phyloP scores from a whole-genome alignment of 2,329 filamentous ascomycete species.

The Colletotrichum tropicale region DNA sequence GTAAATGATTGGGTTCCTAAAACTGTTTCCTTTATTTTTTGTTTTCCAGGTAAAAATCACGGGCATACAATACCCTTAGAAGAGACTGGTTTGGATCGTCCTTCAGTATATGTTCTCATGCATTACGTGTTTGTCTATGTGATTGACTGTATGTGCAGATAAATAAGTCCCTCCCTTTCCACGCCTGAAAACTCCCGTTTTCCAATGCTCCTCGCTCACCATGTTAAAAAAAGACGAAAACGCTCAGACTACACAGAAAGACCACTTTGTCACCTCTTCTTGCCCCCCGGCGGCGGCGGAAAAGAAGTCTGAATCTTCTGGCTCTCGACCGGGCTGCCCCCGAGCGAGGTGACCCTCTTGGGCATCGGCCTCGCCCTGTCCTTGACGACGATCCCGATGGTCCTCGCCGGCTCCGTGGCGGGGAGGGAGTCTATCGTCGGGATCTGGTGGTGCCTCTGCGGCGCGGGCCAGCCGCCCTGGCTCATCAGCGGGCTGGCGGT shows the following conservation, averaged over 20 bases:
- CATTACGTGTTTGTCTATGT: not conserved
- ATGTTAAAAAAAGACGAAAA: not conserved
- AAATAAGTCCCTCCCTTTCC: not conserved
- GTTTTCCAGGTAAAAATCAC: slow-evolving; percentile 5
- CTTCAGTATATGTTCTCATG: not conserved
- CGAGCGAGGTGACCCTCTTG: slow-evolving; percentile 12
- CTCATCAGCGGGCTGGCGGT: slow-evolving; percentile 22
- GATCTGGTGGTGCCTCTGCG: not conserved
- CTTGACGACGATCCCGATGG: not conserved
- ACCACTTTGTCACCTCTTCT: not conserved
- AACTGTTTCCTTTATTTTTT: not conserved
- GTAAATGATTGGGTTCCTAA: not conserved
- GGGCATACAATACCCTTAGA: slow-evolving; percentile 14
- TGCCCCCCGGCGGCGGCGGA: slow-evolving; percentile 38
- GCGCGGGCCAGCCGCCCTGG: slow-evolving; percentile 15
- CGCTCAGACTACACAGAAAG: not conserved
- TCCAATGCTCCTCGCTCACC: not conserved
- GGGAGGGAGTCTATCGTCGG: not conserved
- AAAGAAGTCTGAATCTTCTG: slow-evolving; percentile 42
- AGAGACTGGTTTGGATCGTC: slow-evolving; percentile 10
- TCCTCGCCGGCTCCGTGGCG: not conserved
- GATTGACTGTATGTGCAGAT: not conserved
- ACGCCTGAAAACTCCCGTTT: not conserved
- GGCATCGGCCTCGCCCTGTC: not conserved
- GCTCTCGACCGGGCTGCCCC: slow-evolving; percentile 36